Conservation (phyloP, 2,329 filamentous ascomycete species). For the Fusarium musae region DNA sequence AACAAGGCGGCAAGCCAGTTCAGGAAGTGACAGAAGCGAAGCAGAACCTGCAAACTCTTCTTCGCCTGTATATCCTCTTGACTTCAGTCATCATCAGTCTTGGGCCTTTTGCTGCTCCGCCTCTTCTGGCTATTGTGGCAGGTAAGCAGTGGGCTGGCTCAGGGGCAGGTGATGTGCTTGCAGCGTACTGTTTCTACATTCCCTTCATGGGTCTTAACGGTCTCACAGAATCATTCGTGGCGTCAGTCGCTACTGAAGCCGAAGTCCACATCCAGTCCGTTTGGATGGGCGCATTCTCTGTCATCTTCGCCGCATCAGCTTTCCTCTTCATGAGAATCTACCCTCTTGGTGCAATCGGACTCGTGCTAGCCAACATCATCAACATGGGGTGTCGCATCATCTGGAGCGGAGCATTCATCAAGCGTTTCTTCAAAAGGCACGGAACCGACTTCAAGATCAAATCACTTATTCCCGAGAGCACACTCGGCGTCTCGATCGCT, state of each 20-base stretch:
- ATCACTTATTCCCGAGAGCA: conserved; percentile 45
- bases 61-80: conserved; percentile 80
- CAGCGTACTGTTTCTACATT: conserved; percentile 90
- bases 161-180: conserved; percentile 78
- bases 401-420: conserved; percentile 83
- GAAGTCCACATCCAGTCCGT: conserved; percentile 81
- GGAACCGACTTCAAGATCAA: conserved; percentile 48
- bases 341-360: conserved; percentile 77
- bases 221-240: conserved; percentile 90
- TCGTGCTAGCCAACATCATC: conserved; percentile 87
- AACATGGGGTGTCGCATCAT: conserved; percentile 89
- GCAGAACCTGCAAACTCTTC: conserved; percentile 68
- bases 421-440: conserved; percentile 66
- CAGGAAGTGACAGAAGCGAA: conserved; percentile 54
- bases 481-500: conserved; percentile 44
- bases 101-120: conserved; percentile 79
- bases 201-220: conserved; percentile 93
- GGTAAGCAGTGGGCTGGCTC: conserved; percentile 80
- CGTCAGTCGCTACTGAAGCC: conserved; percentile 80
- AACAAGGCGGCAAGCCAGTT: conserved; percentile 35
- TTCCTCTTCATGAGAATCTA: conserved; percentile 79
- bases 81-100: conserved; percentile 75
- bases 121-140: conserved; percentile 79
- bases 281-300: conserved; percentile 87
- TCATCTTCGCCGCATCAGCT: conserved; percentile 78